Percentiles rank a stretch among this genome's conserved stretches.
phyloP scores from a whole-genome alignment of 257 asterid species.

The Nemophila menziesii region DNA sequence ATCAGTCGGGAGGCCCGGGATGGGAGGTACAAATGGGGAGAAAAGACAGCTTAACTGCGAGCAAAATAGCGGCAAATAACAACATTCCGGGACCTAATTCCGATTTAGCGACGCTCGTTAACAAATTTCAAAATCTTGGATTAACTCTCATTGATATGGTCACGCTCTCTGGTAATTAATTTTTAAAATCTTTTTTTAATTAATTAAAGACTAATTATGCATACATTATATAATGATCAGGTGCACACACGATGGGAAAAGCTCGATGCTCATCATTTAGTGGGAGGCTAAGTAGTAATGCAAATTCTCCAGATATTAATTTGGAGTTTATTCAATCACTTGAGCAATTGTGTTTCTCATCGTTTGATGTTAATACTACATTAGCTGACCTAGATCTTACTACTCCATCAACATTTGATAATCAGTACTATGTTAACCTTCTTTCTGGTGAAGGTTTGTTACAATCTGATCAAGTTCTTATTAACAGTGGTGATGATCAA shows the following conservation, averaged over 20 bases:
- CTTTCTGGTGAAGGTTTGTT: constrained; percentile 67
- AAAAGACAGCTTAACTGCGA: constrained; percentile 46
- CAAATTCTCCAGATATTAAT: constrained; percentile 24
- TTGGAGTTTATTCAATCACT: constrained; percentile 44
- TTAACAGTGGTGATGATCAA: constrained; percentile 21
- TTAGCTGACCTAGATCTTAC: constrained; percentile 54
- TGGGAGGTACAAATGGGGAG: constrained; percentile 88
- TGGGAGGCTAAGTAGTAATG: constrained; percentile 26
- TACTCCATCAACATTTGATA: constrained; percentile 54
- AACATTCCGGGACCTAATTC: constrained; percentile 76
- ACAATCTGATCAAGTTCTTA: constrained; percentile 50
- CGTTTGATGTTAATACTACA: constrained; percentile 27
- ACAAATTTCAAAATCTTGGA: constrained; percentile 58
- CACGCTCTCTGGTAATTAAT: constrained; percentile 60
- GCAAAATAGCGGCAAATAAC: constrained; percentile 50
- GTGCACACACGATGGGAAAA: constrained; percentile 82
- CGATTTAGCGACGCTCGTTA: constrained; percentile 41
- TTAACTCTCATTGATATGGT: constrained; percentile 58
- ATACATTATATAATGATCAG: constrained; percentile 13
- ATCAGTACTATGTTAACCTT: constrained; percentile 59
- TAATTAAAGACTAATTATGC: not conserved
- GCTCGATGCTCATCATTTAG: constrained; percentile 68
- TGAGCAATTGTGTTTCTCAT: constrained; percentile 44
- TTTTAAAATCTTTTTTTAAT: not conserved
- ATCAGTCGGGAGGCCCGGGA: constrained; percentile 67